Conservation (phyloP, 768 basidiomycete species). For the Pleurotus citrinopileatus region DNA sequence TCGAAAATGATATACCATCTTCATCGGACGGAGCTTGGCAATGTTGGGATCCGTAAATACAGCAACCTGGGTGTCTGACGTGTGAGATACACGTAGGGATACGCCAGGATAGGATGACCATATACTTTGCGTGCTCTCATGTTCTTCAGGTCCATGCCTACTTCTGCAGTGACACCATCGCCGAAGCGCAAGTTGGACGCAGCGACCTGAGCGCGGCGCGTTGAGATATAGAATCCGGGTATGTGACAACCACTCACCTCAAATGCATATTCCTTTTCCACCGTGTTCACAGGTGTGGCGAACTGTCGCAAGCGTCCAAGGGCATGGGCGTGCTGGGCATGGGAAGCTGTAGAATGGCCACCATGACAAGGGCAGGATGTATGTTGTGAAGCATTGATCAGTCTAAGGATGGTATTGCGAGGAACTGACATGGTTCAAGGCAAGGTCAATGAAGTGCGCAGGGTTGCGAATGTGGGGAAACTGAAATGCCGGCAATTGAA, state of each 20-base stretch:
- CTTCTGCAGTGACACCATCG: constrained; percentile 85
- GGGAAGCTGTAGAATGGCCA: constrained; percentile 42
- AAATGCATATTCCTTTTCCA: constrained; percentile 90
- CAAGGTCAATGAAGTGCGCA: neutral
- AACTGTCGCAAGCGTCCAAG: constrained; percentile 66
- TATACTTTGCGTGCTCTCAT: constrained; percentile 83
- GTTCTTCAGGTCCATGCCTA: constrained; percentile 93
- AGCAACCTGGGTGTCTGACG: constrained; percentile 60
- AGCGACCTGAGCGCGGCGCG: constrained; percentile 57
- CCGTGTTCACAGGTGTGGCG: constrained; percentile 70
- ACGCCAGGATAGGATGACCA: constrained; percentile 4
- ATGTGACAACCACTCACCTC: constrained; percentile 45
- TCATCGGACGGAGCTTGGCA: constrained; percentile 78
- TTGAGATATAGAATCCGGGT: neutral
- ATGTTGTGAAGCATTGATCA: constrained; percentile 75
- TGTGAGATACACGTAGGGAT: constrained; percentile 8
- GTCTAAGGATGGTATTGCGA: constrained; percentile 62
- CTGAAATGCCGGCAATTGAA: neutral
- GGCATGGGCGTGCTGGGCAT: constrained; percentile 38
- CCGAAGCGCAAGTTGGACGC: constrained; percentile 89
- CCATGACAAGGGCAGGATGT: constrained; percentile 80
- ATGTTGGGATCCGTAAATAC: constrained; percentile 93
- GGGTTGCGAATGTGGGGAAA: constrained; percentile 12
- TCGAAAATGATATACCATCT: constrained; percentile 50
- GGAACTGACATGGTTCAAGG: constrained; percentile 45